Evolutionary conservation across 2,329 filamentous ascomycete genomes (phyloP), one percentile per base, ranked within the genome.

Genomic region (Alternaria sp.): DNA sequence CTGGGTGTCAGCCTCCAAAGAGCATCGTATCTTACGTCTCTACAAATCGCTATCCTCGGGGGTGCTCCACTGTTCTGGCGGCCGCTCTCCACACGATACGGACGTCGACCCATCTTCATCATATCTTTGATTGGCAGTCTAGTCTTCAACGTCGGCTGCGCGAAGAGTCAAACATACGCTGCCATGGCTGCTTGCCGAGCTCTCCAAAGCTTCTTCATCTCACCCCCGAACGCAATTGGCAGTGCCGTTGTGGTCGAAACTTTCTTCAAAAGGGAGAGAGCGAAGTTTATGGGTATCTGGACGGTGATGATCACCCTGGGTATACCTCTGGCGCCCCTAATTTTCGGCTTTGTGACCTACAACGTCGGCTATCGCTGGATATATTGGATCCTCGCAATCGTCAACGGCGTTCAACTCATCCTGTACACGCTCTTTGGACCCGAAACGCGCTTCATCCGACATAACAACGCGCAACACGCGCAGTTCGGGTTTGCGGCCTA

Each of bases 161-260:
- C 85, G 2, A 80, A 84, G 58, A 84, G 83, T 43, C 75, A 79
- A 1, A 81, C 78, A 5, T 88, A 87, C 69, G 80, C 74, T 2
- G 77, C 85, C 15, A 86, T 86, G 83, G 82, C 80, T 1, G 77
- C 81, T 1, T 87, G 85, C 63, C 81, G 86, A 58, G 85, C 84
- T n/a, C 78, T 88, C 23, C 80, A 82, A 8, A 81, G 84, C 0
- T 87, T 88, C 70, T 88, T 87, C 73, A 87, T 88, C 66, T 83
- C 81, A 15, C 87, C 87, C 6, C 83, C 86, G 0, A 81, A 79
- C 14, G 82, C 84, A 0, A 86, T 88, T 54, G 87, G 87, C 23
- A 87, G 85, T 70, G 86, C 82, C 1, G 85, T 88, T 9, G 87
- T 88, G 4, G 83, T 84, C 15, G 87, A 88, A 69, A 86, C 84